These are phyloP conservation scores for Coniosporium apollinis DNA, from an alignment of 495 filamentous ascomycete species.

Conservation along the genomic window DNA sequence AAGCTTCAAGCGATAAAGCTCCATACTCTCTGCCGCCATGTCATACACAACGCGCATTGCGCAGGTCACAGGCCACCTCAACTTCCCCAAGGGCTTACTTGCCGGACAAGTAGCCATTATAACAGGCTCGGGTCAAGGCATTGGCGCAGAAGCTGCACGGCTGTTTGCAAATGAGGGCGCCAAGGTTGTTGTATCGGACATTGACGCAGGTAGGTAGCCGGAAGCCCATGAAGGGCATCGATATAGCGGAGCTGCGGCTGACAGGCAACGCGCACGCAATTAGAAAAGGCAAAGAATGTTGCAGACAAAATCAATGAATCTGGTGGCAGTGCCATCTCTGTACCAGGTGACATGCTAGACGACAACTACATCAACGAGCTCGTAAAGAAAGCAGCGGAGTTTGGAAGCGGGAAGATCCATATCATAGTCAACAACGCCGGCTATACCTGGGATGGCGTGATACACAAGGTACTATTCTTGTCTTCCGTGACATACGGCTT, in stretches of 20 bases:
- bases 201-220: constrained; percentile 43
- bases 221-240: neutral
- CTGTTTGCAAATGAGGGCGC: constrained; percentile 77
- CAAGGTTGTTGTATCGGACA: constrained; percentile 66
- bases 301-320: constrained; percentile 45
- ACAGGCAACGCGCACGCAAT: neutral
- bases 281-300: constrained; percentile 46
- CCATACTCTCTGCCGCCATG: too few relatives aligned
- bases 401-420: constrained; percentile 74
- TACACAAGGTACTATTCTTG: constrained; percentile 48
- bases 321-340: constrained; percentile 49
- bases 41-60: constrained; percentile 13
- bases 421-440: constrained; percentile 81
- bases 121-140: constrained; percentile 77
- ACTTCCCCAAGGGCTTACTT: constrained; percentile 62
- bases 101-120: constrained; percentile 71
- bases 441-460: constrained; percentile 79
- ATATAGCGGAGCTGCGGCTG: neutral
- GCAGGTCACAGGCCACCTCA: constrained; percentile 61
- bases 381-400: constrained; percentile 56
- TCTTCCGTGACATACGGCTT: too few relatives aligned
- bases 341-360: constrained; percentile 57
- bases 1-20: too few relatives aligned
- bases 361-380: constrained; percentile 47
- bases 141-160: constrained; percentile 66